Base-by-base conservation (phyloP, 495 filamentous ascomycete species). In the Penicillium nucicola region DNA sequence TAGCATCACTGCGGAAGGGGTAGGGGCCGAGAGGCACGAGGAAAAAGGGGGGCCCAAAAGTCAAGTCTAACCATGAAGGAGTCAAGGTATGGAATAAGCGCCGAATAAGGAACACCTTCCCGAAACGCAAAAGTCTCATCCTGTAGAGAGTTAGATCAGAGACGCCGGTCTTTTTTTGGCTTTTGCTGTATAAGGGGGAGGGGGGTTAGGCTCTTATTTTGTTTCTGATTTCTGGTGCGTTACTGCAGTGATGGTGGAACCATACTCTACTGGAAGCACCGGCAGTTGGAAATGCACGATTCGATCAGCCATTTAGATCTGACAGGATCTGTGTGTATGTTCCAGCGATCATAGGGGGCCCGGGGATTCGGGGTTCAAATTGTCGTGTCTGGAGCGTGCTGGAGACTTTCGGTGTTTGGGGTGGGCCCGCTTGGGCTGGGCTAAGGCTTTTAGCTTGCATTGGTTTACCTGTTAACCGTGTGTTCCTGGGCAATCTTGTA, bases 171-270 rank as follows among this genome's bases (percentile, higher is more conserved):
- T 28, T 28, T 28, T 6, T 9, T 28, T 28, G 5, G 2, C 7
- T 28, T 28, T 28, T n/a, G n/a, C n/a, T n/a, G n/a, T n/a, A n/a
- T n/a, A n/a, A n/a, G n/a, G n/a, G n/a, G n/a, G n/a, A 8, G 7
- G 25, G 25, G 23, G 25, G 4, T 28, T 28, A 28, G 25, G 0
- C 25, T 28, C 7, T 28, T 9, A 28, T 28, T 28, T 28, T 28
- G 5, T 28, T 28, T 28, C 25, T 28, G 25, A 1, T 6, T 28
- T 28, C 10, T n/a, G n/a, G 0, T 28, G 25, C 32, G 47, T 56
- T 53, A 50, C 48, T 54, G 19, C 18, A 46, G 57, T 46, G 50
- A 45, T 41, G 28, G 46, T 33, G 45, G 48, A 22, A 48, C 53
- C 42, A 20, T n/a, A 48, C 46, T 18, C 7, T 48, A 15, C 19